A percentile compares a stretch with the other conserved stretches of the same genome.
These are phyloP conservation scores for Corymbia maculata DNA, from an alignment of 345 rosid species.

Conservation along the genomic window DNA sequence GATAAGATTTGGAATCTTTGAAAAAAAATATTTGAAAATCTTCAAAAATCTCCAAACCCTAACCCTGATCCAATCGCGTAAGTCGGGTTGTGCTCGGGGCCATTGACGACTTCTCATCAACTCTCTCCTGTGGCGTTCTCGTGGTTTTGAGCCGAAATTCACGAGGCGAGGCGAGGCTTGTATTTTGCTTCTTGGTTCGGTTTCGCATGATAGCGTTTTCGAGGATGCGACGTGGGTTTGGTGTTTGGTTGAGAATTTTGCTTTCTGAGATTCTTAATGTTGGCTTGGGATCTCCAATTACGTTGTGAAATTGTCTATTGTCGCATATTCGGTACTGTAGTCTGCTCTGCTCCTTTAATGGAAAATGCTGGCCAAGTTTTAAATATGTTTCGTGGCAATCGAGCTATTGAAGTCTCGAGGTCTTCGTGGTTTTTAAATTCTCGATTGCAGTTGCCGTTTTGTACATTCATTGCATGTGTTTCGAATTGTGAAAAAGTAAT, in stretches of 20 bases:
- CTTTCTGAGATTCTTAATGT: neutral
- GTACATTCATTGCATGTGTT: neutral
- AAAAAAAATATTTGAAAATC: no score
- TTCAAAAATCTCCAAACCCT: no score
- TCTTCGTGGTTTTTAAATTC: neutral
- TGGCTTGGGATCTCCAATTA: neutral
- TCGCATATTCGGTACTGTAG: neutral
- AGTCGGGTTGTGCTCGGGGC: neutral
- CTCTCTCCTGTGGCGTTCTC: no score
- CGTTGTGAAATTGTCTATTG: no score
- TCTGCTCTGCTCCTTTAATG: neutral
- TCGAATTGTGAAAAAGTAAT: neutral
- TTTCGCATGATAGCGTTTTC: neutral
- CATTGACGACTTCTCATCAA: no score
- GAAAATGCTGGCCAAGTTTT: neutral
- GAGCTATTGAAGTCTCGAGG: neutral
- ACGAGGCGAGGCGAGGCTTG: neutral
- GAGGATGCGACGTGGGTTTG: neutral
- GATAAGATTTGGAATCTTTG: no score
- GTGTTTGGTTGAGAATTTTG: neutral
- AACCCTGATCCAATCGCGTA: slow-evolving; percentile 24
- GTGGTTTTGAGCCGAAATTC: neutral
- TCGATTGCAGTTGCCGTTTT: neutral
- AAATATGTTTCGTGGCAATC: neutral
- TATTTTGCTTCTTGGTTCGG: neutral